Evolutionary conservation across 306 rosid species (phyloP), one percentile per base, ranked within the genome.

Genomic region (Mucuna pruriens): DNA sequence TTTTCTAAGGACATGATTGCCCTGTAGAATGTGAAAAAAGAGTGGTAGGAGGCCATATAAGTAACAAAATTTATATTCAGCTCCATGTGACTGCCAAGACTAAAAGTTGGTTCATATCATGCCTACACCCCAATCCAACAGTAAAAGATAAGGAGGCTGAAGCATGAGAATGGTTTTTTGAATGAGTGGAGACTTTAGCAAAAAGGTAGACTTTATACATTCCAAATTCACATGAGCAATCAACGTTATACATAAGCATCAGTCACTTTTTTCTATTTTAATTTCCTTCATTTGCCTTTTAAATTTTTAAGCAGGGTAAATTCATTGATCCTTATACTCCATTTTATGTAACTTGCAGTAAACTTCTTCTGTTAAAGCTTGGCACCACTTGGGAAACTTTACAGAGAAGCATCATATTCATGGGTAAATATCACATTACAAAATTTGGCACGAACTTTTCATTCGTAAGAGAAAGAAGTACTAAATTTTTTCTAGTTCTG

Each of bases 51-150:
- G 57, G 23, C 6, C 79, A 69, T 69, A 81, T 77, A 80, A 76
- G 75, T 86, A 84, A 84, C 84, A 84, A 87, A 83, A 76, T 67
- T 66, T 68, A 49, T 84, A 81, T 87, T 77, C 80, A 73, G 60
- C 77, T 67, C 84, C 87, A 84, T 80, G 87, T 84, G 90, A 74
- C 76, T 46, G 5, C 76, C 77, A 77, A 66, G 38, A 39, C 73
- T 61, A 60, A 77, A 84, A 84, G 82, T 81, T 84, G 45, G 63
- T 70, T 76, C 78, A 60, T 39, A 77, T 84, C 90, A 81, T 87
- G 84, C 79, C 84, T 76, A 76, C 57, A 23, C 71, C 68, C 40
- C 80, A 39, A 77, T 76, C 72, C 80, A 76, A 69, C 65, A 46
- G 44, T 22, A 4, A 15, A 51, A 34, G 40, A 80, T 70, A n/a